Evolutionary conservation across 202 grass and related monocot species (phyloP).

Genomic region (Hordeum pubiflorum): DNA sequence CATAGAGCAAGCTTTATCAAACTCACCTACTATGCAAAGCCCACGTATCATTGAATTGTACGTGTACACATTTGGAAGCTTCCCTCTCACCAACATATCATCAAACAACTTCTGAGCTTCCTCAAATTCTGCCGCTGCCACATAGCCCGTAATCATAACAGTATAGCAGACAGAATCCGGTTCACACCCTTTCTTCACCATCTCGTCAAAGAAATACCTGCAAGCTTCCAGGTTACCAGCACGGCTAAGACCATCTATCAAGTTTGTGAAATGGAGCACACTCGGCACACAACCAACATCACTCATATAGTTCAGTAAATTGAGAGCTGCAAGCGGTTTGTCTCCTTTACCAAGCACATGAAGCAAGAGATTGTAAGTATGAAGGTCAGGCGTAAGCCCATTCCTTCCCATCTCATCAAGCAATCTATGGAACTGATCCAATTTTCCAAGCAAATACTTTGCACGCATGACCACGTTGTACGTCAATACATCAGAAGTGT

Average conservation of each 20-base stretch:
- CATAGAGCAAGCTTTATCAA: slow-evolving; percentile 83
- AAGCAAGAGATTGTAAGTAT: slow-evolving; percentile 87
- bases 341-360: slow-evolving; percentile 92
- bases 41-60: slow-evolving; percentile 79
- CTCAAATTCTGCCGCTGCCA: slow-evolving; percentile 69
- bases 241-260: slow-evolving; percentile 92
- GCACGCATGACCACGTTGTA: slow-evolving; percentile 91
- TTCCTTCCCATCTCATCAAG: slow-evolving; percentile 81
- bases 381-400: slow-evolving; percentile 68
- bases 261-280: slow-evolving; percentile 94
- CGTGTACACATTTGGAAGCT: slow-evolving; percentile 89
- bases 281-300: slow-evolving; percentile 65
- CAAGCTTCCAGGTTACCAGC: slow-evolving; percentile 83
- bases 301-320: slow-evolving; percentile 90
- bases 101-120: slow-evolving; percentile 59
- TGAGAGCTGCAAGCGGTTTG: slow-evolving; percentile 84
- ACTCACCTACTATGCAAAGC: slow-evolving; percentile 59
- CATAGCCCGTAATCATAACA: slow-evolving; percentile 76
- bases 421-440: slow-evolving; percentile 76
- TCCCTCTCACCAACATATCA: slow-evolving; percentile 70
- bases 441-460: slow-evolving; percentile 85
- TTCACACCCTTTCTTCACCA: slow-evolving; percentile 77
- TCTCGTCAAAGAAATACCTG: slow-evolving; percentile 90
- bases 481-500: slow-evolving; percentile 71
- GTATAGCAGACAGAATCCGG: slow-evolving; percentile 94